A percentile compares a stretch with the other conserved stretches of the same genome.
Evolutionary conservation across 1,284 basidiomycete genomes (phyloP).

Genomic region (Rhizoctonia solani): DNA sequence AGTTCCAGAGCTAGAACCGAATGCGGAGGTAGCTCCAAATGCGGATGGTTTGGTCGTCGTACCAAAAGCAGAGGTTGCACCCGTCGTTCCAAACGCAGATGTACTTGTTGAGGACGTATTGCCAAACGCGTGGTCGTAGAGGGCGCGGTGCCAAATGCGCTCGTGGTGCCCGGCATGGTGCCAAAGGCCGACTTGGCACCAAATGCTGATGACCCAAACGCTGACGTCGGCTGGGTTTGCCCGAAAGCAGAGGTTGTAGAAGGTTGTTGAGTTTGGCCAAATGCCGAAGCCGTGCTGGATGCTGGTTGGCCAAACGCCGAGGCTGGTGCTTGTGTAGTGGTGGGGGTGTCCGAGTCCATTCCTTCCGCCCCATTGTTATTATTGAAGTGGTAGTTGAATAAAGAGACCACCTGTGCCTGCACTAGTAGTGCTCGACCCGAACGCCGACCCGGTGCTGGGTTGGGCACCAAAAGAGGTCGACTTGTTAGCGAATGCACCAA

Average conservation of each 20-base stretch:
- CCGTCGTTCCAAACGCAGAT: conserved; percentile 42
- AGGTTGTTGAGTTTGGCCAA: conserved; percentile 37
- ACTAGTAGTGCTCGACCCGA: conserved; percentile 38
- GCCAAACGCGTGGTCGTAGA: conserved; percentile 41
- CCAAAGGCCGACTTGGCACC: conserved; percentile 42
- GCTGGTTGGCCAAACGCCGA: conserved; percentile 32
- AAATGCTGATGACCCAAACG: conserved; percentile 42
- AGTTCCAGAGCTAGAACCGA: conserved; percentile 40
- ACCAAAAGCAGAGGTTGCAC: conserved; percentile 38
- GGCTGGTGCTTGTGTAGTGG: conserved; percentile 10
- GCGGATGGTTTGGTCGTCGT: conserved; percentile 41
- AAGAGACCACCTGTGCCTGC: conserved; percentile 27
- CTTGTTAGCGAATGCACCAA: conserved; percentile 42
- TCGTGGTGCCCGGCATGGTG: conserved; percentile 33
- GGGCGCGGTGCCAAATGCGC: conserved; percentile 24
- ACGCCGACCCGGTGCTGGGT: conserved; percentile 35
- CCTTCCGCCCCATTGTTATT: conserved; percentile 24
- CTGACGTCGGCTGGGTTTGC: conserved; percentile 34
- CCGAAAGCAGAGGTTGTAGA: conserved; percentile 44
- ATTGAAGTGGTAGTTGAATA: conserved; percentile 3
- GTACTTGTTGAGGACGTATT: conserved; percentile 38
- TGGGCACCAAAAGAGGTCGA: conserved; percentile 34
- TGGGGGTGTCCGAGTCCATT: conserved; percentile 33
- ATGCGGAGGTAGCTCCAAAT: conserved; percentile 45
- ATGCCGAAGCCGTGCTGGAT: conserved; percentile 41